Percentiles rank a stretch among this genome's conserved stretches.
These are phyloP conservation scores for Trametes versicolor DNA, from an alignment of 1,284 basidiomycete genomes.

Conservation along the genomic window DNA sequence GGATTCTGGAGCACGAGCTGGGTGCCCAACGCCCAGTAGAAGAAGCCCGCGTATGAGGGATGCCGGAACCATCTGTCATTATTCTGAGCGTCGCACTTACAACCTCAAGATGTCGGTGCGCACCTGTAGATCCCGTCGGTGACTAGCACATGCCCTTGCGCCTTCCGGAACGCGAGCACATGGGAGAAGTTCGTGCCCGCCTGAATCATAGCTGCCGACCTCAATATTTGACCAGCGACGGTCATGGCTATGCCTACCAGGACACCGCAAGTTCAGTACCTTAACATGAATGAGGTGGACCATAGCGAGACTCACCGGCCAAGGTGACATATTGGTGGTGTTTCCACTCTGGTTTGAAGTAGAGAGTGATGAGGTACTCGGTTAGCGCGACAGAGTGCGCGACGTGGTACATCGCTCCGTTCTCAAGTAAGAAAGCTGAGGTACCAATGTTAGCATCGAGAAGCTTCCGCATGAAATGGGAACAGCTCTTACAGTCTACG, in stretches of 20 bases:
- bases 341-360: constrained; percentile 72
- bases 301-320: constrained; percentile 55
- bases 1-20: constrained; percentile 95
- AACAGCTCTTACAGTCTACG: constrained; percentile 82
- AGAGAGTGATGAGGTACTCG: constrained; percentile 84
- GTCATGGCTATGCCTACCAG: constrained; percentile 70
- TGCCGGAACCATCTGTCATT: constrained; percentile 84
- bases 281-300: neutral
- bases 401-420: constrained; percentile 86
- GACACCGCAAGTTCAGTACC: neutral
- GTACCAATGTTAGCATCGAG: neutral
- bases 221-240: constrained; percentile 78
- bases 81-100: neutral
- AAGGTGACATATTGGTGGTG: constrained; percentile 60
- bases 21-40: constrained; percentile 97
- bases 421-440: constrained; percentile 93
- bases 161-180: constrained; percentile 80
- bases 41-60: constrained; percentile 97
- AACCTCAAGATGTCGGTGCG: constrained; percentile 39
- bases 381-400: constrained; percentile 83
- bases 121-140: constrained; percentile 89
- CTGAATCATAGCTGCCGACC: constrained; percentile 95
- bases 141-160: constrained; percentile 81
- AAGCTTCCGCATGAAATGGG: no score
- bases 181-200: constrained; percentile 96